These are phyloP conservation scores for Avena eriantha DNA, from an alignment of 176 grass and related monocot species.

Conservation along the genomic window DNA sequence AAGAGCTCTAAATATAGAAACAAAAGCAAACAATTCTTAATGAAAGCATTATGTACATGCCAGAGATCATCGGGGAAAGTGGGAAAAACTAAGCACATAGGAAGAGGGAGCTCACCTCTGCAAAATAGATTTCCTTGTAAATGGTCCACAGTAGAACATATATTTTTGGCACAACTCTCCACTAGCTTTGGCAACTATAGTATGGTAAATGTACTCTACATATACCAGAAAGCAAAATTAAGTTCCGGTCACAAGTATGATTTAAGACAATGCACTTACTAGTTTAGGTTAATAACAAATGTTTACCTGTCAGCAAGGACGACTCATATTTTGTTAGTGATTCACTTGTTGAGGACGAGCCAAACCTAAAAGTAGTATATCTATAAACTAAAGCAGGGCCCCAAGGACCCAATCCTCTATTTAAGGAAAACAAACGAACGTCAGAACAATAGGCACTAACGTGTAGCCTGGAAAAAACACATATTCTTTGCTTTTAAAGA, in stretches of 20 bases:
- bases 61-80: not conserved
- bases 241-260: not conserved
- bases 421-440: constrained; percentile 29
- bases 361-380: constrained; percentile 90
- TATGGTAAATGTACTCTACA: constrained; percentile 98
- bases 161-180: constrained; percentile 92
- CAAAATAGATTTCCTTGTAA: constrained; percentile 88
- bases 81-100: not conserved
- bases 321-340: constrained; percentile 80
- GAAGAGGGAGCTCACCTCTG: constrained; percentile 57
- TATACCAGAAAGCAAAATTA: constrained; percentile 22
- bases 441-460: constrained; percentile 6
- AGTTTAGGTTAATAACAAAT: not conserved
- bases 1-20: constrained; percentile 11
- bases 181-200: constrained; percentile 92
- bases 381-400: constrained; percentile 76
- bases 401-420: constrained; percentile 92
- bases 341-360: constrained; percentile 63
- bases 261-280: not conserved
- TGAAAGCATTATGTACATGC: constrained; percentile 1
- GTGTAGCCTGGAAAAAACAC: not conserved
- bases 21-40: not conserved
- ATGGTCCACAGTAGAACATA: constrained; percentile 85
- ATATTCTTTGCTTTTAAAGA: not conserved
- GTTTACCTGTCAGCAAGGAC: constrained; percentile 65